Conservation (phyloP, 768 basidiomycete species). For the Omphalotus guepiniiformis region DNA sequence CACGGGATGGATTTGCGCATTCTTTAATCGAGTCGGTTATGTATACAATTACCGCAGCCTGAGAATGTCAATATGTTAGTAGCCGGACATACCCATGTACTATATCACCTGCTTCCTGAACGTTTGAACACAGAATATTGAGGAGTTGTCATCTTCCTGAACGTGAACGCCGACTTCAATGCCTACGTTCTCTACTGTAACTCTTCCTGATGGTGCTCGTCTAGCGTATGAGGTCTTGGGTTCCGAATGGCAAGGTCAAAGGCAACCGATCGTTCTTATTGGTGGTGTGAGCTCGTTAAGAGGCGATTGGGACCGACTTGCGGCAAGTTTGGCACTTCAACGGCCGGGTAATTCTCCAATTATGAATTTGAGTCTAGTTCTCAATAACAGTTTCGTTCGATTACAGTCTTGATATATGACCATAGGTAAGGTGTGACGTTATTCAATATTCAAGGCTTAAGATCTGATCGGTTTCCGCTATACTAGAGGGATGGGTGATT, state of each 20-base stretch:
- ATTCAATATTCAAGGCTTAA: no score
- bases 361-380: neutral
- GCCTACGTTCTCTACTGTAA: conserved; percentile 20
- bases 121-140: no score
- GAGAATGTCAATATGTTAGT: no score
- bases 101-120: no score
- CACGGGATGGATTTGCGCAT: no score
- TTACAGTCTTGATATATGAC: conserved; percentile 41
- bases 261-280: conserved; percentile 36
- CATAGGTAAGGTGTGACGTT: conserved; percentile 23
- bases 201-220: conserved; percentile 38
- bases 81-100: no score
- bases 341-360: conserved; percentile 33
- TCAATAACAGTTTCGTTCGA: neutral
- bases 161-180: no score
- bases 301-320: conserved; percentile 37
- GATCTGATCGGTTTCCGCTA: neutral
- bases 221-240: conserved; percentile 41
- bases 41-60: no score
- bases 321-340: conserved; percentile 26
- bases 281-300: conserved; percentile 36
- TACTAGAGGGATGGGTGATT: conserved; percentile 43
- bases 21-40: no score
- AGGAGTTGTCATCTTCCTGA: no score
- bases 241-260: conserved; percentile 25